Evolutionary conservation across 305 asterid species (phyloP).

Genomic region (Solanum hybrid): DNA sequence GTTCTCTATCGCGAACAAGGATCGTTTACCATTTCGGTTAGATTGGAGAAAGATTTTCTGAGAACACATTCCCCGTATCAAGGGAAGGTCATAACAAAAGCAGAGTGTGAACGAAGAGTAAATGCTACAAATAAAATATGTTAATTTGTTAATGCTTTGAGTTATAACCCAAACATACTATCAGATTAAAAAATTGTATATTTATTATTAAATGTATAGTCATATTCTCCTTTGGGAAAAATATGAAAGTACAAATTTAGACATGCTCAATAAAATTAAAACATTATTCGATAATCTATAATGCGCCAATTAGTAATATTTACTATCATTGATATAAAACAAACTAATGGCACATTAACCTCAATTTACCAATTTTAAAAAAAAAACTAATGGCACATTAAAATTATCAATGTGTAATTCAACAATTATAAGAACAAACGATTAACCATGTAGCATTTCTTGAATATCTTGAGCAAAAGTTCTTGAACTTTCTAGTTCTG

Average conservation of each 20-base stretch:
- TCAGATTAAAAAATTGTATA: background rate
- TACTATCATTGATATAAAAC: background rate
- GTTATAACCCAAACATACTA: background rate
- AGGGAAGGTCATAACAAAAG: background rate
- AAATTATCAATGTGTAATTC: background rate
- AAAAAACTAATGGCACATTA: background rate
- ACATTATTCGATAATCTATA: background rate
- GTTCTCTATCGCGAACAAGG: background rate
- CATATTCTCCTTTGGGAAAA: background rate
- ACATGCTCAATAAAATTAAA: background rate
- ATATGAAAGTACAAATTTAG: background rate
- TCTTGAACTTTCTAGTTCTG: background rate
- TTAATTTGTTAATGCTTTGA: background rate
- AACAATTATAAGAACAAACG: background rate
- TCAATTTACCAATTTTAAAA: background rate
- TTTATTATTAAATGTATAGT: background rate
- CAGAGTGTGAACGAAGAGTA: background rate
- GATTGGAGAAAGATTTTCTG: background rate
- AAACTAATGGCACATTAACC: background rate
- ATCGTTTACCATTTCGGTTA: background rate
- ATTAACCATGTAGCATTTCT: background rate
- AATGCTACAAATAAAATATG: background rate
- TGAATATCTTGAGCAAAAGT: background rate
- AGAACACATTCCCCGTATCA: background rate
- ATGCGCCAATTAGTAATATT: background rate